Conservation (phyloP, 768 basidiomycete species). For the Cantharellus anzutake region DNA sequence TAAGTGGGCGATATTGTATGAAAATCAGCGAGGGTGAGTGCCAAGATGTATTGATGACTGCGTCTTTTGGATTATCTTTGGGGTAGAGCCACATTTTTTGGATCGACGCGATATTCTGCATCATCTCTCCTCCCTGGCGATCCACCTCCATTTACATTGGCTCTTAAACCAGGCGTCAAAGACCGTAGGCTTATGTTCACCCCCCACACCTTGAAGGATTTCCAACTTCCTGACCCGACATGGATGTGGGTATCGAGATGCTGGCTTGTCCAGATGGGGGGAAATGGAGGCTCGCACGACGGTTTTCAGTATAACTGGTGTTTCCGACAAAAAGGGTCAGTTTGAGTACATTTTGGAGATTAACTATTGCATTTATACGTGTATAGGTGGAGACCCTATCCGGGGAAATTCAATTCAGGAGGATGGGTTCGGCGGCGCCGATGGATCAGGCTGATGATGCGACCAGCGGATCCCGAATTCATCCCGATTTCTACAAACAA, state of each 20-base stretch:
- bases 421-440: constrained; percentile 60
- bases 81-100: constrained; percentile 43
- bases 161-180: constrained; percentile 13
- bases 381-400: constrained; percentile 40
- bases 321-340: constrained; percentile 34
- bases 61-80: neutral
- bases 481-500: neutral
- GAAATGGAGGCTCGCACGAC: constrained; percentile 27
- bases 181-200: neutral
- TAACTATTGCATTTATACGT: constrained; percentile 13
- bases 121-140: constrained; percentile 48
- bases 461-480: constrained; percentile 25
- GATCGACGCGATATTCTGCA: constrained; percentile 50
- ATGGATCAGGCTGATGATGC: constrained; percentile 71
- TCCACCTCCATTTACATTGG: constrained; percentile 54
- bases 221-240: constrained; percentile 58
- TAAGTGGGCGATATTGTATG: constrained; percentile 61
- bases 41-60: too few species aligned
- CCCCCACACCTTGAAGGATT: constrained; percentile 30
- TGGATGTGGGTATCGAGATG: constrained; percentile 66
- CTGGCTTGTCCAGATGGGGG: constrained; percentile 84
- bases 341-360: neutral
- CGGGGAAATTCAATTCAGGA: constrained; percentile 40
- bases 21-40: constrained; percentile 68
- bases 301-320: constrained; percentile 66